phyloP scores from a whole-genome alignment of 176 grass and related monocot genomes.

The Triticum dicoccoides region DNA sequence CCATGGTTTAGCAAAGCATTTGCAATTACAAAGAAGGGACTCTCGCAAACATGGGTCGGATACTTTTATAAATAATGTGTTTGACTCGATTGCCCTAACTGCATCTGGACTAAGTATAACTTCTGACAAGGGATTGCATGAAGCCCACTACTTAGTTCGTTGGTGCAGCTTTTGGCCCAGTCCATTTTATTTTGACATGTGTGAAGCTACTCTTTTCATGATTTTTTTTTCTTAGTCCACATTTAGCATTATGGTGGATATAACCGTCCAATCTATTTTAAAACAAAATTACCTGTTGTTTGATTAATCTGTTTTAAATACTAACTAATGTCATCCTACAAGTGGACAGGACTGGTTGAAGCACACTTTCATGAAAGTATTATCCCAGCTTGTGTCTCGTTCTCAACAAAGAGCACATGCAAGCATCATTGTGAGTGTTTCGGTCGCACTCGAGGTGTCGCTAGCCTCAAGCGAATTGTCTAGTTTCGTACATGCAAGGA shows the following conservation, averaged over 20 bases:
- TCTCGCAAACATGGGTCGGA: too few relatives aligned
- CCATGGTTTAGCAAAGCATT: too few relatives aligned
- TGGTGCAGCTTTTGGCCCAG: not conserved
- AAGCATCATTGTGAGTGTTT: not conserved
- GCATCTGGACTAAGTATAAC: too few relatives aligned
- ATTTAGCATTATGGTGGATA: not conserved
- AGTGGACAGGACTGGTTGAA: not conserved
- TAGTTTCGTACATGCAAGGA: not conserved
- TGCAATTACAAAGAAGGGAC: too few relatives aligned
- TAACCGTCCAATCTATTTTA: not conserved
- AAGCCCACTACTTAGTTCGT: not conserved
- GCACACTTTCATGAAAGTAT: not conserved
- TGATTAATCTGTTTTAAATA: not conserved
- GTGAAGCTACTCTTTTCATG: not conserved
- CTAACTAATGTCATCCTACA: not conserved
- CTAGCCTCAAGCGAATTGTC: not conserved
- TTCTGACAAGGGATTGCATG: too few relatives aligned
- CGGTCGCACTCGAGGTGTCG: not conserved
- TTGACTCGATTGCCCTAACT: too few relatives aligned
- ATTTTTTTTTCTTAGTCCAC: not conserved
- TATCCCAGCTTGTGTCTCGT: not conserved
- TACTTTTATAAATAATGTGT: too few relatives aligned
- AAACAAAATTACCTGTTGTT: not conserved
- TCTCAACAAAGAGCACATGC: not conserved
- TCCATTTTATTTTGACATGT: not conserved